phyloP scores from a whole-genome alignment of 805 yeast genomes.

The Huiozyma naganishii region DNA sequence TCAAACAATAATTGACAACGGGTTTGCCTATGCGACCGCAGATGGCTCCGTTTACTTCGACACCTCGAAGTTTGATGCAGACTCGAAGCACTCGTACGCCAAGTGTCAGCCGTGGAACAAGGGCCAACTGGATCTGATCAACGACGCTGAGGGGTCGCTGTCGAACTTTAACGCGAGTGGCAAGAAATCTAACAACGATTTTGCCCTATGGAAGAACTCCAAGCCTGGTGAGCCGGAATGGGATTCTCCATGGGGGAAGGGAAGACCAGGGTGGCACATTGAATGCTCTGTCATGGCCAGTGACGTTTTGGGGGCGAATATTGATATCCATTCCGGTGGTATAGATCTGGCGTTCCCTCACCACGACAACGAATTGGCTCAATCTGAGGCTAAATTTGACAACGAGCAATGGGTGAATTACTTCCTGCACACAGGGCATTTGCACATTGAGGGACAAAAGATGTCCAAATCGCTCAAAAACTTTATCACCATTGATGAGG shows the following conservation, averaged over 20 bases:
- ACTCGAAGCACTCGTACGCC: slow-evolving; percentile 73
- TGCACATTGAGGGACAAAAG: slow-evolving; percentile 96
- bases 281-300: slow-evolving; percentile 99
- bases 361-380: slow-evolving; percentile 97
- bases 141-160: slow-evolving; percentile 92
- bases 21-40: slow-evolving; percentile 69
- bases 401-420: slow-evolving; percentile 94
- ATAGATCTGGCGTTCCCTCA: slow-evolving; percentile 97
- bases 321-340: slow-evolving; percentile 97
- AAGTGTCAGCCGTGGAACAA: slow-evolving; percentile 98
- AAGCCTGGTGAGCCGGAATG: slow-evolving; percentile 97
- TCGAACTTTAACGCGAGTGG: slow-evolving; percentile 36
- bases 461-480: slow-evolving; percentile 94
- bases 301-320: slow-evolving; percentile 67
- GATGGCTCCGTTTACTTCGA: slow-evolving; percentile 97
- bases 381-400: slow-evolving; percentile 85
- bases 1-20: slow-evolving; percentile 59
- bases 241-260: slow-evolving; percentile 93
- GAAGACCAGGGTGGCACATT: slow-evolving; percentile 99
- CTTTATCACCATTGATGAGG: slow-evolving; percentile 89
- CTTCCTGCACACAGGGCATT: slow-evolving; percentile 92
- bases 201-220: slow-evolving; percentile 93
- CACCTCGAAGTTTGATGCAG: slow-evolving; percentile 66
- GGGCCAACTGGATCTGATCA: slow-evolving; percentile 73
- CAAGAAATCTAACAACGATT: slow-evolving; percentile 71